Percentiles rank a stretch among this genome's conserved stretches.
Conservation (phyloP, 2,329 filamentous ascomycete genomes). For the Aspergillus quadrilineatus region DNA sequence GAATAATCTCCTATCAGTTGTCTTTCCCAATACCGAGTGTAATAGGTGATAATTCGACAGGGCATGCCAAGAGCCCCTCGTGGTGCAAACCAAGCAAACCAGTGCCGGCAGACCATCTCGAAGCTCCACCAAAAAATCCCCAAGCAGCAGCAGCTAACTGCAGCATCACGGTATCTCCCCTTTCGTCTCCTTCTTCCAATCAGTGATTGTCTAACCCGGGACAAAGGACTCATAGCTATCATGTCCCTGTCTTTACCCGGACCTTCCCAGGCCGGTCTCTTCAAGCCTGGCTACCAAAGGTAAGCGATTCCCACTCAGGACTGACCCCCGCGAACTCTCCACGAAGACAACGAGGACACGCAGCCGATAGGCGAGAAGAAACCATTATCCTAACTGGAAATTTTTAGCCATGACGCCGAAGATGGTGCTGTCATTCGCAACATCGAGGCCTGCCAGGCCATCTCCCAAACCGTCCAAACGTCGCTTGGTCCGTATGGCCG, state of each 20-base stretch:
- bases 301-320: slow-evolving; percentile 50
- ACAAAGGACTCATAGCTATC: slow-evolving; percentile 30
- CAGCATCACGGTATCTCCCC: slow-evolving; percentile 15
- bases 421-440: slow-evolving; percentile 98
- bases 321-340: slow-evolving; percentile 12
- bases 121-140: slow-evolving; percentile 41
- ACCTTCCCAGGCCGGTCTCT: slow-evolving; percentile 88
- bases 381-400: slow-evolving; percentile 13
- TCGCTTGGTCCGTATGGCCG: slow-evolving; percentile 95
- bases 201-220: slow-evolving; percentile 13
- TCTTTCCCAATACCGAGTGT: not conserved
- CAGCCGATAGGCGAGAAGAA: not conserved
- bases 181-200: slow-evolving; percentile 5
- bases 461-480: slow-evolving; percentile 93
- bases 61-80: slow-evolving; percentile 26
- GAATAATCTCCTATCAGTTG: not conserved
- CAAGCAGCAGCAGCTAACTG: slow-evolving; percentile 26
- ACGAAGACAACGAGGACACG: not conserved
- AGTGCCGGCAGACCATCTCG: slow-evolving; percentile 29
- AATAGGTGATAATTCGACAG: not conserved
- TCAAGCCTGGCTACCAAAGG: slow-evolving; percentile 97
- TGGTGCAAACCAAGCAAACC: slow-evolving; percentile 43
- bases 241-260: slow-evolving; percentile 98
- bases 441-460: slow-evolving; percentile 96
- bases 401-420: slow-evolving; percentile 87